phyloP scores from a whole-genome alignment of 2,329 filamentous ascomycete species.

The Chlorencoelia australis region DNA sequence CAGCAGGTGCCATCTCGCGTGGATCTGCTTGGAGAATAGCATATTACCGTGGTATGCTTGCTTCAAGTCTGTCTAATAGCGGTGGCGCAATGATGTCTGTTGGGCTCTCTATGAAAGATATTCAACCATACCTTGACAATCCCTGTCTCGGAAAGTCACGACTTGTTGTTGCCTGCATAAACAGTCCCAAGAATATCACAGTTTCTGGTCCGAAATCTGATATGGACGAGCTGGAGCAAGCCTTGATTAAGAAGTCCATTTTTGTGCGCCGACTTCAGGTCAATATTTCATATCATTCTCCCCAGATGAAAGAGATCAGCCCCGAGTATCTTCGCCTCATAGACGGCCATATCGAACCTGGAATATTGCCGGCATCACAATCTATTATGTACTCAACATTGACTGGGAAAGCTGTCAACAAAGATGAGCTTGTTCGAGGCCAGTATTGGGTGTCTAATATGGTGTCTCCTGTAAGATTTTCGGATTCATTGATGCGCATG shows the following conservation, averaged over 20 bases:
- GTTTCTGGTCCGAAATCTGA: constrained; percentile 22
- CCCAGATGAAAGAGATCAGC: constrained; percentile 7
- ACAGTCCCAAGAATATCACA: constrained; percentile 18
- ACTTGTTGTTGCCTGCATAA: constrained; percentile 24
- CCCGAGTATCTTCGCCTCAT: not conserved
- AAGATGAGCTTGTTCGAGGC: constrained; percentile 2
- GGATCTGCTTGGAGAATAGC: constrained; percentile 2
- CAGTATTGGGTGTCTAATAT: constrained; percentile 38
- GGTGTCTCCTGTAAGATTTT: constrained; percentile 34
- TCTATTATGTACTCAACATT: not conserved
- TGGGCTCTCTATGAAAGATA: not conserved
- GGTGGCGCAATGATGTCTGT: constrained; percentile 1
- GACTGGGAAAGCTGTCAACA: not conserved
- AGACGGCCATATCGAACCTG: not conserved
- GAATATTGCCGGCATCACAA: too few species aligned
- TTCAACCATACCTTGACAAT: not conserved
- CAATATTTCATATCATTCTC: constrained; percentile 1
- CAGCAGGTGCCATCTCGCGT: constrained; percentile 23
- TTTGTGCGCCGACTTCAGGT: not conserved
- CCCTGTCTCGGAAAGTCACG: not conserved
- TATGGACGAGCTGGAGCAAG: constrained; percentile 5
- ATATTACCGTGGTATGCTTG: constrained; percentile 1
- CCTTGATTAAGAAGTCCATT: too few species aligned
- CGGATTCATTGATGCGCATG: not conserved
- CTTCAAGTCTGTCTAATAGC: not conserved